phyloP scores from a whole-genome alignment of 768 basidiomycete genomes.

The Mycena leptocephala region DNA sequence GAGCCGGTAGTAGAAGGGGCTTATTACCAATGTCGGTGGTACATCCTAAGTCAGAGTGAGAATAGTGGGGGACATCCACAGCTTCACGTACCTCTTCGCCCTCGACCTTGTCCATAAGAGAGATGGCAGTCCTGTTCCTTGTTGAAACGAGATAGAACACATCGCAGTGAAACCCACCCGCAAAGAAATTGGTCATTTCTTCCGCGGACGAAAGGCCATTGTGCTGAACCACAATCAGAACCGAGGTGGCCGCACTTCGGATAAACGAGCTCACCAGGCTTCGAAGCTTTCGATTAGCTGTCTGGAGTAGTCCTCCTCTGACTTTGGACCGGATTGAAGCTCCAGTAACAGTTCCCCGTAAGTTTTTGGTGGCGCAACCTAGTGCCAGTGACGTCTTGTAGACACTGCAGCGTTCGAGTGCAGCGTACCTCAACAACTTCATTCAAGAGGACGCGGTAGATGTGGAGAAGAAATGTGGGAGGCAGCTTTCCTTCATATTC shows the following conservation, averaged over 20 bases:
- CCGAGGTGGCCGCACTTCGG: background rate
- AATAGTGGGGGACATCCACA: too few species aligned
- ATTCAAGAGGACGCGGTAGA: conserved; percentile 77
- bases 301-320: conserved; percentile 58
- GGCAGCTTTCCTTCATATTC: conserved; percentile 72
- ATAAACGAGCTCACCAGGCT: conserved; percentile 47
- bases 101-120: conserved; percentile 72
- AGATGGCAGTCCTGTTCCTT: conserved; percentile 63
- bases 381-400: conserved; percentile 8
- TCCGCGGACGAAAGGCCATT: conserved; percentile 68
- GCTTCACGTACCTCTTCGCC: conserved; percentile 62
- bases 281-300: conserved; percentile 65
- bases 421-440: conserved; percentile 79
- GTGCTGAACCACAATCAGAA: conserved; percentile 52
- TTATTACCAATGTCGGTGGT: conserved; percentile 50
- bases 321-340: conserved; percentile 62
- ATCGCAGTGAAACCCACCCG: conserved; percentile 50
- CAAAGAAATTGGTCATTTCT: conserved; percentile 77
- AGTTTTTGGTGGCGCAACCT: conserved; percentile 79
- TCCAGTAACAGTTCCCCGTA: conserved; percentile 65
- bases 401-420: too few species aligned
- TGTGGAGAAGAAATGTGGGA: conserved; percentile 70
- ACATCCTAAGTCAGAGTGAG: conserved; percentile 41
- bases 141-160: background rate
- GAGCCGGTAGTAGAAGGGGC: background rate